Conservation (phyloP, 2,329 filamentous ascomycete genomes). For the Beauveria bassiana region DNA sequence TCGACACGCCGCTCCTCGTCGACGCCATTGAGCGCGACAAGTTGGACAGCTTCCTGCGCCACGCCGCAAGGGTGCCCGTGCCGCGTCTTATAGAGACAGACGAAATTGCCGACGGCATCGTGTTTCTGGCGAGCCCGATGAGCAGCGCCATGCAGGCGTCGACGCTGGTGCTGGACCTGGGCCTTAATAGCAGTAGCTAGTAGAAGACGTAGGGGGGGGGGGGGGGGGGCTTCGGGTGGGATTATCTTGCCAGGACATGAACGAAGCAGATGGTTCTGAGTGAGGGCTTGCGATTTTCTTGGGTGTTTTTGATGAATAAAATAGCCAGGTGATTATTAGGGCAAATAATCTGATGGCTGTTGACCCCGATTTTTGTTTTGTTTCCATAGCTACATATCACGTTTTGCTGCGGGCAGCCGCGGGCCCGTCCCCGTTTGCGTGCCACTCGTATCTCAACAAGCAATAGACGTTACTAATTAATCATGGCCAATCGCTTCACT, state of each 20-base stretch:
- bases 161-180: neutral
- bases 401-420: no score
- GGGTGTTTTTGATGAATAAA: no score
- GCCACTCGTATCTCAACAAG: no score
- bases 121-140: conserved; percentile 43
- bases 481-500: no score
- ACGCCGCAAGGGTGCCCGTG: neutral
- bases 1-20: conserved; percentile 17
- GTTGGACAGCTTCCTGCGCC: neutral
- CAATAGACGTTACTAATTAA: no score
- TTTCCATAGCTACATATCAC: no score
- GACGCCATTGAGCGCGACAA: neutral
- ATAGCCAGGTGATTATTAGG: no score
- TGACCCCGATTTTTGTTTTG: no score
- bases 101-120: conserved; percentile 46
- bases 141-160: conserved; percentile 46
- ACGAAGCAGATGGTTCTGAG: no score
- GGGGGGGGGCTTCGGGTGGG: neutral
- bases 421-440: no score
- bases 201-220: neutral
- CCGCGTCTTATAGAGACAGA: conserved; percentile 23
- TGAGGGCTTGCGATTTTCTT: no score
- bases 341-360: no score
- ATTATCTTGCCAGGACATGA: neutral
- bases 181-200: neutral